Evolutionary conservation across 495 filamentous ascomycete genomes (phyloP).

Genomic region (Neurospora sp.): DNA sequence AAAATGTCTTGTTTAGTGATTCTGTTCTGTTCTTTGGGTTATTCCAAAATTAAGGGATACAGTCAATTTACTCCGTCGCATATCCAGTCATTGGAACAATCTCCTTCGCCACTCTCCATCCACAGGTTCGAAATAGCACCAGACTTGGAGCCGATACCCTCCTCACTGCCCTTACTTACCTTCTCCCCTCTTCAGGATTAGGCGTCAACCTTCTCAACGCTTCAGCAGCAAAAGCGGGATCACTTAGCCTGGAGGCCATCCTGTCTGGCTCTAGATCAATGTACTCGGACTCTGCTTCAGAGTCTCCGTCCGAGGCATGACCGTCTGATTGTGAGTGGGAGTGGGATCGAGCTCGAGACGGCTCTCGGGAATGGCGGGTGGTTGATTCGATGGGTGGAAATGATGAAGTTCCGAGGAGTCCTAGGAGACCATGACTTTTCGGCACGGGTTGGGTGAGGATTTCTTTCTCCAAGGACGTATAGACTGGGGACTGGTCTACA

Average conservation of each 20-base stretch:
- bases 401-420: background rate
- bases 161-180: background rate
- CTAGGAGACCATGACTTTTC: conserved; percentile 2
- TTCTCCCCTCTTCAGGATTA: conserved; percentile 26
- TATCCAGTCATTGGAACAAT: background rate
- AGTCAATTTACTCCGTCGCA: background rate
- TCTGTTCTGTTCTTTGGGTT: background rate
- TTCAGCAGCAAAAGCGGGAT: conserved; percentile 33
- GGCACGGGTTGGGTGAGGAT: background rate
- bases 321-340: conserved; percentile 21
- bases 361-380: conserved; percentile 35
- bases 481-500: background rate
- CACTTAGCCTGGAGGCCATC: conserved; percentile 55
- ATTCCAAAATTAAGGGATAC: background rate
- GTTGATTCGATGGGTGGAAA: conserved; percentile 27
- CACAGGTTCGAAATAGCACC: background rate
- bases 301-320: background rate
- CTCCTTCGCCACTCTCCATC: background rate
- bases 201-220: conserved; percentile 26
- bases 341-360: conserved; percentile 37
- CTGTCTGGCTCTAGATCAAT: conserved; percentile 53
- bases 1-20: background rate
- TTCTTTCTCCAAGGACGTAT: background rate
- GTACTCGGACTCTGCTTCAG: background rate
- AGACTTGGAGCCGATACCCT: background rate